phyloP scores from a whole-genome alignment of 2,329 filamentous ascomycete genomes.

The Alternaria viburni region DNA sequence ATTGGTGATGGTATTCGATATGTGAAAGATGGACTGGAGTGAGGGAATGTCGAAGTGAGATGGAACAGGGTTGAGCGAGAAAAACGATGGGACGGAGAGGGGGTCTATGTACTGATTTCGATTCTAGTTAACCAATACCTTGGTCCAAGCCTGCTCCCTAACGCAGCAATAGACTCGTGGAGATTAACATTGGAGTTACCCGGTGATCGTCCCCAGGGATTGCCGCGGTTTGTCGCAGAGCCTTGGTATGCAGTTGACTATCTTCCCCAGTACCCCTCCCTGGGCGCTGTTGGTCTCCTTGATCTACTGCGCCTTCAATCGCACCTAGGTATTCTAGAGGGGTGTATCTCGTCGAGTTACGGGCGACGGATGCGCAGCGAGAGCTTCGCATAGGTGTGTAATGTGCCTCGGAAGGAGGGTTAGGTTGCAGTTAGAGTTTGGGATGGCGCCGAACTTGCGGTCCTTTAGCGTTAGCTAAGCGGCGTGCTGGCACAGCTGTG shows the following conservation, averaged over 20 bases:
- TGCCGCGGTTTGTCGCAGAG: neutral
- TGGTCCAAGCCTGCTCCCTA: neutral
- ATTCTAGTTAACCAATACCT: neutral
- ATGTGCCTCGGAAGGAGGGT: neutral
- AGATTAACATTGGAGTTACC: constrained; percentile 1
- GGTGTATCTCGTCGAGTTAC: neutral
- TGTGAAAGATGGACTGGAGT: constrained; percentile 1
- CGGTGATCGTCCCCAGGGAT: neutral
- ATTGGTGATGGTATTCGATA: neutral
- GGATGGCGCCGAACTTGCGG: neutral
- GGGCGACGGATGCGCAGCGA: neutral
- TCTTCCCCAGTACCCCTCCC: neutral
- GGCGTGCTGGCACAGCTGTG: neutral
- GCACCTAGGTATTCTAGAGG: neutral
- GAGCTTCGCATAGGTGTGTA: neutral
- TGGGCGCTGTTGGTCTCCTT: neutral
- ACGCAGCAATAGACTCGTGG: neutral
- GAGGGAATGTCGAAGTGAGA: neutral
- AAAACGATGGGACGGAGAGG: neutral
- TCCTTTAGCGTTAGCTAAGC: neutral
- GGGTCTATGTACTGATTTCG: neutral
- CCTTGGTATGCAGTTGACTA: neutral
- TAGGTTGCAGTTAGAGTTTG: neutral
- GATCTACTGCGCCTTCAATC: neutral
- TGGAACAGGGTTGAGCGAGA: neutral